Conservation (phyloP, 805 yeast genomes). For the Yamadazyma paraphyllophila region DNA sequence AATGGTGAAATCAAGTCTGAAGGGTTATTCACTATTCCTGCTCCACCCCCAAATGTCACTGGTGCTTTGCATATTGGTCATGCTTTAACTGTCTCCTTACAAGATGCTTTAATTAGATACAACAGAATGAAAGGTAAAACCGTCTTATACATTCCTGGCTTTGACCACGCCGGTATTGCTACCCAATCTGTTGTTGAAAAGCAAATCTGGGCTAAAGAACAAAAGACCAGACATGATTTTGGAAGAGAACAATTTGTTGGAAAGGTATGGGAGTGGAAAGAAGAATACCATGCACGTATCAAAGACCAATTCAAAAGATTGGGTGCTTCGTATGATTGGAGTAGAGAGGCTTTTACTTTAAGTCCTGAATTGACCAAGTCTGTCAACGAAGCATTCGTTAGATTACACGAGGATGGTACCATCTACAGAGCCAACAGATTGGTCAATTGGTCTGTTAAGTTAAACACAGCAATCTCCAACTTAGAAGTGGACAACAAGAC, state of each 20-base stretch:
- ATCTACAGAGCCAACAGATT: conserved; percentile 91
- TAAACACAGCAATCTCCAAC: conserved; percentile 94
- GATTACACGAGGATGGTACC: conserved; percentile 89
- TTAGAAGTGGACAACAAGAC: conserved; percentile 94
- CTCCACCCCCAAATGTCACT: conserved; percentile 99
- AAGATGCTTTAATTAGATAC: conserved; percentile 88
- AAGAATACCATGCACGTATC: conserved; percentile 83
- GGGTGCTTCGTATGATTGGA: conserved; percentile 98
- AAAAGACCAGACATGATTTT: conserved; percentile 88
- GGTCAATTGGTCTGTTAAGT: conserved; percentile 93
- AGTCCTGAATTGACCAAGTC: conserved; percentile 74
- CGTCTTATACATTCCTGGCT: conserved; percentile 89
- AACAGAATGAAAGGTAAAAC: conserved; percentile 98
- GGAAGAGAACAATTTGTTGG: conserved; percentile 88
- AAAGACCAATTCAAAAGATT: conserved; percentile 78
- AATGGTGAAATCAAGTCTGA: conserved; percentile 77
- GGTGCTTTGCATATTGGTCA: conserved; percentile 99
- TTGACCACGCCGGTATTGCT: conserved; percentile 99
- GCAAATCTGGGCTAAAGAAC: conserved; percentile 83
- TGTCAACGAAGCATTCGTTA: conserved; percentile 88
- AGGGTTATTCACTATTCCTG: conserved; percentile 87
- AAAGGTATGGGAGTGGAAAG: conserved; percentile 98
- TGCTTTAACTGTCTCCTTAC: conserved; percentile 92
- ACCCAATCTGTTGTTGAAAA: conserved; percentile 98
- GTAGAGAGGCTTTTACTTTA: conserved; percentile 89